Percentiles rank a stretch among this genome's conserved stretches.
Evolutionary conservation across 352 stramenopile species (phyloP).

Genomic region (Phytophthora colocasiae): DNA sequence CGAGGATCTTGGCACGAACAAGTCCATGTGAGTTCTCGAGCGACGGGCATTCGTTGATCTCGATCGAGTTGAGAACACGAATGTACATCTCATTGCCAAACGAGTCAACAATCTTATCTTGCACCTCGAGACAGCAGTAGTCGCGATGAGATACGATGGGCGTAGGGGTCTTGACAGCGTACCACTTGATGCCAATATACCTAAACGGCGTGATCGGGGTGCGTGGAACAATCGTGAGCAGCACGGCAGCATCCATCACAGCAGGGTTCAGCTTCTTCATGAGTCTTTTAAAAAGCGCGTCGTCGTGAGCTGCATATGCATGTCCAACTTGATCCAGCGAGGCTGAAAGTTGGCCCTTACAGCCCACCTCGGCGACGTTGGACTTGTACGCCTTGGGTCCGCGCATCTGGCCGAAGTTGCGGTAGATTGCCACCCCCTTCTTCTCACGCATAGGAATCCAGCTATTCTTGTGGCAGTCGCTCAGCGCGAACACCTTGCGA

Average conservation of each 20-base stretch:
- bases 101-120: conserved; percentile 86
- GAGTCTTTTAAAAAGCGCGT: conserved; percentile 76
- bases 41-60: conserved; percentile 81
- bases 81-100: conserved; percentile 89
- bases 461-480: conserved; percentile 81
- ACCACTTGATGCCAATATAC: conserved; percentile 92
- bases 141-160: conserved; percentile 85
- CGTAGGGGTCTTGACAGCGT: conserved; percentile 82
- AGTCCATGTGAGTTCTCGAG: conserved; percentile 88
- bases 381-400: conserved; percentile 69
- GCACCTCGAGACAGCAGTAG: conserved; percentile 87
- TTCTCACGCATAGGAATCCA: conserved; percentile 89
- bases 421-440: conserved; percentile 81
- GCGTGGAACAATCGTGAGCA: conserved; percentile 81
- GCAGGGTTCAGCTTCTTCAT: conserved; percentile 84
- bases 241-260: conserved; percentile 80
- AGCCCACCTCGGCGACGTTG: conserved; percentile 81
- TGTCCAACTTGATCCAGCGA: conserved; percentile 80
- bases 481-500: conserved; percentile 85
- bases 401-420: conserved; percentile 75
- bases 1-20: conserved; percentile 83
- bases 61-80: conserved; percentile 82
- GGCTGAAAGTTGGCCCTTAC: conserved; percentile 70
- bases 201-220: conserved; percentile 73
- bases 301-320: conserved; percentile 81